Conservation (phyloP, 208 protist genomes). For the Leishmania arabica region DNA sequence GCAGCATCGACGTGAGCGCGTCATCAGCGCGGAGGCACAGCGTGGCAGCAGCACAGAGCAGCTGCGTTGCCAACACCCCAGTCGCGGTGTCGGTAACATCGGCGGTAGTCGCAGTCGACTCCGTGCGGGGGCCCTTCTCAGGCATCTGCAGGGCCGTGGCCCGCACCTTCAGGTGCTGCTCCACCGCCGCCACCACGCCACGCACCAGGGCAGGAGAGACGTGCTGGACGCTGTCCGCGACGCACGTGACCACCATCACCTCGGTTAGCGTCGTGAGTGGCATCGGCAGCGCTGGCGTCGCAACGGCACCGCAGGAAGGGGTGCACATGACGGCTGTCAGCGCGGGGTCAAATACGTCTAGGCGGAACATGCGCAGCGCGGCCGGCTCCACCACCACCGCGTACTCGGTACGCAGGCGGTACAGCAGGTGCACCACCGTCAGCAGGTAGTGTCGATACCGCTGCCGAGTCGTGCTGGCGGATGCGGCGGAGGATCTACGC, state of each 20-base stretch:
- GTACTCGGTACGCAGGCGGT: conserved; percentile 52
- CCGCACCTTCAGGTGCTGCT: conserved; percentile 11
- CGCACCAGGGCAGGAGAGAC: conserved; percentile 50
- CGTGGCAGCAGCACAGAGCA: conserved; percentile 48
- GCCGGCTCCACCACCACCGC: conserved; percentile 62
- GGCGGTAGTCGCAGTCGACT: background rate
- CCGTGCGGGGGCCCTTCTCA: background rate
- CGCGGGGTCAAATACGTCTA: conserved; percentile 60
- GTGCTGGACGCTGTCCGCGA: conserved; percentile 64
- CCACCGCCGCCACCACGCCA: conserved; percentile 24
- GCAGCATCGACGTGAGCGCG: conserved; percentile 39
- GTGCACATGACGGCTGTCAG: conserved; percentile 43
- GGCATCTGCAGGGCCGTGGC: background rate
- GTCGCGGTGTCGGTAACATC: conserved; percentile 18
- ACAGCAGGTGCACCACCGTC: conserved; percentile 63
- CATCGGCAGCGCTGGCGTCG: conserved; percentile 25
- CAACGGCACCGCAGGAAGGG: background rate
- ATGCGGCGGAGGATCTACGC: conserved; percentile 1
- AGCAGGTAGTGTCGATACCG: conserved; percentile 52
- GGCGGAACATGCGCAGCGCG: conserved; percentile 57
- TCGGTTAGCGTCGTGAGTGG: conserved; percentile 62
- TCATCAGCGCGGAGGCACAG: conserved; percentile 53
- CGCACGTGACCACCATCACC: conserved; percentile 75
- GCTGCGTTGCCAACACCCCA: conserved; percentile 33
- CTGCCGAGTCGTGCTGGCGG: conserved; percentile 10